Evolutionary conservation across 2,329 filamentous ascomycete species (phyloP).

Genomic region (Apiospora rasikravindrae): DNA sequence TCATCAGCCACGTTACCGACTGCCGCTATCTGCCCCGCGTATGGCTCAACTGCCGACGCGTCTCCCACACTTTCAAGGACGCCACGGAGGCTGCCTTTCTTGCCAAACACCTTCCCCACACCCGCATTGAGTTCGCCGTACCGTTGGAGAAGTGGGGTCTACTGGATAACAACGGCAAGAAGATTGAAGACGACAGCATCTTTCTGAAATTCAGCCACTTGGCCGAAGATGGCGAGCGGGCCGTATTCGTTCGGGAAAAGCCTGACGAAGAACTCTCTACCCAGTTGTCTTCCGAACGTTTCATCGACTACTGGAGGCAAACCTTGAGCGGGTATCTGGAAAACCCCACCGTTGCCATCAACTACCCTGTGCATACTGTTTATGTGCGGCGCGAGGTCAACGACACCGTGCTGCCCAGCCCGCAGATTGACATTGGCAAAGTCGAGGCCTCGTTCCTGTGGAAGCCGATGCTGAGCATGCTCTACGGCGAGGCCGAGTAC

Average conservation of each 20-base stretch:
- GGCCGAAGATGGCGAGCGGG: background rate
- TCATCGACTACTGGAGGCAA: background rate
- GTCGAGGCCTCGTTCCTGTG: constrained; percentile 25
- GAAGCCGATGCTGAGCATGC: constrained; percentile 24
- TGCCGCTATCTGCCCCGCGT: constrained; percentile 25
- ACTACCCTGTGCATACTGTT: constrained; percentile 22
- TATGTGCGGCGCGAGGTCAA: constrained; percentile 24
- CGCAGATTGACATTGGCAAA: constrained; percentile 20
- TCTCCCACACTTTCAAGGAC: constrained; percentile 23
- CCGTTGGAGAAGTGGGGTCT: background rate
- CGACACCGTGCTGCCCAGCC: constrained; percentile 26
- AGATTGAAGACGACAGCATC: background rate
- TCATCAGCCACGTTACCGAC: constrained; percentile 26
- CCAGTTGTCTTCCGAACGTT: background rate
- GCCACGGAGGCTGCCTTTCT: constrained; percentile 26
- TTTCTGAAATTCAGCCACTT: constrained; percentile 20
- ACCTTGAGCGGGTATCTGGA: background rate
- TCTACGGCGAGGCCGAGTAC: constrained; percentile 27
- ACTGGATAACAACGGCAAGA: background rate
- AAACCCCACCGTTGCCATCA: background rate
- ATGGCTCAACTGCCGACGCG: constrained; percentile 27
- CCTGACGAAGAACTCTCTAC: background rate
- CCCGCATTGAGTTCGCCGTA: background rate
- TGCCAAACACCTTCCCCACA: background rate
- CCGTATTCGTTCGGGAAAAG: constrained; percentile 17